Evolutionary conservation across 192 early-diverging fungal genomes (phyloP), one percentile per base, ranked within the genome.

Genomic region (Backusella luteola): DNA sequence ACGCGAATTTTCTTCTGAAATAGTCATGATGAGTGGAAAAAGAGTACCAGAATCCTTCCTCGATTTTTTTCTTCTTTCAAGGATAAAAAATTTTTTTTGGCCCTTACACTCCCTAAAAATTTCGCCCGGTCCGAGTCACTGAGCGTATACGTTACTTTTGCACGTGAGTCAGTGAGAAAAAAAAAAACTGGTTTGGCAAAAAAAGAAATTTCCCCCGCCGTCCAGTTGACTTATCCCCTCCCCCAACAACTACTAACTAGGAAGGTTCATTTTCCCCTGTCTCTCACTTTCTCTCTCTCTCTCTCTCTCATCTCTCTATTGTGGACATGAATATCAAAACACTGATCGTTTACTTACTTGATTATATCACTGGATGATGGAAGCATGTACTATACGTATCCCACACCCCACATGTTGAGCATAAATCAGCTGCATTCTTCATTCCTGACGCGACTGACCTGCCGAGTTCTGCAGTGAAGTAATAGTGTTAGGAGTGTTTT

Each of bases 361-460:
- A 49, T 49, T 17, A n/a, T 49, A n/a, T 15, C 6, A 19, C 46
- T 49, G 17, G 19, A 19, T 19, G 15, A 21, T 49, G 4, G 6
- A 29, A n/a, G 29, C 14, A 63, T 63, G 56, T 29, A 63, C 56
- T 14, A 12, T 63, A 63, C 23, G 56, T 8, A 63, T 63, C 56
- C 11, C 29, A 63, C 23, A 14, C 56, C 23, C 56, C 56, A 26
- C n/a, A 23, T 29, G 56, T 63, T 63, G 26, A 63, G 23, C 56
- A 63, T 63, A 12, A 14, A 63, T 29, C 56, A 63, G 56, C 56
- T 63, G 56, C 56, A 63, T 63, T 63, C 56, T 63, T 63, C 56
- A 63, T 63, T 63, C 56, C 56, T 63, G 26, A 63, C 21, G 56
- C 56, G 56, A 63, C 56, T 29, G 21, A 29, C 56, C 56, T 63